Evolutionary conservation across 2,329 filamentous ascomycete species (phyloP).

Genomic region (Aspergillus sojae): DNA sequence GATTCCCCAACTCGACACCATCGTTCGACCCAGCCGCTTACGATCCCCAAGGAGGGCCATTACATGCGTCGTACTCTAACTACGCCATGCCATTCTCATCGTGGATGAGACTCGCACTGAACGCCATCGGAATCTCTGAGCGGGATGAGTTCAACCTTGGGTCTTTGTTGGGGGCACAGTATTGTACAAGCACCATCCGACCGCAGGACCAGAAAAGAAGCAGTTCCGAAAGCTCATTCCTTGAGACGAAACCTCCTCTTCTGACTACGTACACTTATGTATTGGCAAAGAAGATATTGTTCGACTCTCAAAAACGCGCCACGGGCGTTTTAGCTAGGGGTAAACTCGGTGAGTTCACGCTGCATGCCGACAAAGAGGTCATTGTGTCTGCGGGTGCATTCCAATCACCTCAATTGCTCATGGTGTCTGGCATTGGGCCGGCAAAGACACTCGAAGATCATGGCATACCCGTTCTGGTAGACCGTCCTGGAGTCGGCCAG

Average conservation of each 20-base stretch:
- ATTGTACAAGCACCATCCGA: conserved; percentile 51
- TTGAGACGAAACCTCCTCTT: conserved; percentile 24
- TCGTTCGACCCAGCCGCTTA: conserved; percentile 25
- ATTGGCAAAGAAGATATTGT: conserved; percentile 48
- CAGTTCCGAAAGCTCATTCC: conserved; percentile 44
- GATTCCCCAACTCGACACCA: conserved; percentile 25
- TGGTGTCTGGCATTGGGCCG: conserved; percentile 52
- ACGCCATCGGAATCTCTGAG: conserved; percentile 40
- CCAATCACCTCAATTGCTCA: conserved; percentile 55
- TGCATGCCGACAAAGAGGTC: conserved; percentile 52
- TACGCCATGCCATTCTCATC: conserved; percentile 38
- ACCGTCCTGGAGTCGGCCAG: conserved; percentile 26
- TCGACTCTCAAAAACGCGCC: conserved; percentile 49
- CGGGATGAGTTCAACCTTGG: conserved; percentile 43
- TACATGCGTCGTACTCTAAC: conserved; percentile 43
- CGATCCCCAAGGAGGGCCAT: conserved; percentile 30
- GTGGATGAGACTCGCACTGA: conserved; percentile 37
- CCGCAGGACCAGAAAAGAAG: conserved; percentile 50
- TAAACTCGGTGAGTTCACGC: conserved; percentile 42
- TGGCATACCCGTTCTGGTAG: conserved; percentile 12
- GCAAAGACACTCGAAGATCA: conserved; percentile 18
- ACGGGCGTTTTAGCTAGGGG: conserved; percentile 49
- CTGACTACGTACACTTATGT: conserved; percentile 46
- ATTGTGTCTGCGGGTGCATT: conserved; percentile 53
- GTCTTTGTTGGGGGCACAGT: conserved; percentile 38